phyloP scores from a whole-genome alignment of 2,329 filamentous ascomycete genomes.

The Tympanopsis confertula region DNA sequence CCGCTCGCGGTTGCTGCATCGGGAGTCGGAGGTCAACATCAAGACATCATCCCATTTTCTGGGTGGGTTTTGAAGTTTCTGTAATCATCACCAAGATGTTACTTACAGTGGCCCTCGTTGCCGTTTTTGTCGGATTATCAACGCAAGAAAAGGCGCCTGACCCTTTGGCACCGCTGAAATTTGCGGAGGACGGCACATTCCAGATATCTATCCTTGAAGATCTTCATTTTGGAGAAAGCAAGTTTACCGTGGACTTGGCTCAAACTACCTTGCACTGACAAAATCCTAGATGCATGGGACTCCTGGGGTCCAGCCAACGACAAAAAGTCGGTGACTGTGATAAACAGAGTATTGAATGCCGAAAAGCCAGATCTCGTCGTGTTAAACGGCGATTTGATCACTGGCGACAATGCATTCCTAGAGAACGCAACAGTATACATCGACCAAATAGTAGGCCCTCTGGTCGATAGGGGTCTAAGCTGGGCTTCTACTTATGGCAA shows the following conservation, averaged over 20 bases:
- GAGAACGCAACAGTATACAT: conserved; percentile 45
- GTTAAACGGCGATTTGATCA: conserved; percentile 62
- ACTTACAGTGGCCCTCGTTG: too few species aligned
- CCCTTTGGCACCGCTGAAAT: conserved; percentile 9
- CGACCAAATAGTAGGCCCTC: conserved; percentile 44
- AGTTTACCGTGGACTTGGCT: conserved; percentile 9
- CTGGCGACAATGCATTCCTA: conserved; percentile 48
- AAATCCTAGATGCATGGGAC: conserved; percentile 26
- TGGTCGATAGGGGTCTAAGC: conserved; percentile 38
- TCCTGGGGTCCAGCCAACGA: conserved; percentile 40
- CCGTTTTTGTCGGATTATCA: too few species aligned
- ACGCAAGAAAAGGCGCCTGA: too few species aligned
- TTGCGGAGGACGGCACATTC: conserved; percentile 29
- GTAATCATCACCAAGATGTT: too few species aligned
- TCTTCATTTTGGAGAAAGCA: conserved; percentile 61
- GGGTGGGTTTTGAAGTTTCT: too few species aligned
- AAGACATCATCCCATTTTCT: too few species aligned
- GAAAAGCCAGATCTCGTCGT: conserved; percentile 51
- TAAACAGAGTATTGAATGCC: conserved; percentile 41
- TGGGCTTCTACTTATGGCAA: conserved; percentile 66
- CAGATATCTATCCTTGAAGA: conserved; percentile 54
- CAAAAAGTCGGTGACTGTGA: conserved; percentile 39
- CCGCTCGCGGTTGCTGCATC: too few species aligned
- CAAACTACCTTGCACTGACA: background rate
- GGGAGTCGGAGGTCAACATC: too few species aligned